A percentile compares a stretch with the other conserved stretches of the same genome.
Conservation (phyloP, 352 stramenopile species). For the Phytopythium aichiense region DNA sequence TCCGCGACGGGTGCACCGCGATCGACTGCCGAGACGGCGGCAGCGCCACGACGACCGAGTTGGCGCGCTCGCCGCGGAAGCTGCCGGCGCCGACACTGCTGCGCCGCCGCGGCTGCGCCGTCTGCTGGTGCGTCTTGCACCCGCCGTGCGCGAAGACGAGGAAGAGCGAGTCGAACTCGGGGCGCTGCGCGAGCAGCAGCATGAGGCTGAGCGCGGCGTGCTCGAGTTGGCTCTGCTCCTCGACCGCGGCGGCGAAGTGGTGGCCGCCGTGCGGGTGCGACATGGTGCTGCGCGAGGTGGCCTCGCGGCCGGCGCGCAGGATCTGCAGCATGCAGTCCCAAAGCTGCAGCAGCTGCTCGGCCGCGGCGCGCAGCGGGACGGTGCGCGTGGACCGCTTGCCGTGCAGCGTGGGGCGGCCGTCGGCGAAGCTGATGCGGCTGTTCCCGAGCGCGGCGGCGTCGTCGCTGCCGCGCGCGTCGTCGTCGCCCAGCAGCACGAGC, state of each 20-base stretch:
- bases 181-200: slow-evolving; percentile 35
- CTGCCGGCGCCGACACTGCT: slow-evolving; percentile 4
- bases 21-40: slow-evolving; percentile 4
- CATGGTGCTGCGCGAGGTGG: slow-evolving; percentile 24
- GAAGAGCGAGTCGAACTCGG: slow-evolving; percentile 56
- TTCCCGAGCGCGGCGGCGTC: background rate
- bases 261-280: slow-evolving; percentile 14
- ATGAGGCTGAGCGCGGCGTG: slow-evolving; percentile 32
- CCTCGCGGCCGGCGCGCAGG: slow-evolving; percentile 22
- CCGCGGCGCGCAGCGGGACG: slow-evolving; percentile 29
- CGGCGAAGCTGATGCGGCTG: slow-evolving; percentile 10
- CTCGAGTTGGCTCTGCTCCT: slow-evolving; percentile 32
- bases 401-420: slow-evolving; percentile 22
- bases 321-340: slow-evolving; percentile 56
- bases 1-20: slow-evolving; percentile 12
- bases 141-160: slow-evolving; percentile 42
- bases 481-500: slow-evolving; percentile 25
- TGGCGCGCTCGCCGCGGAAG: slow-evolving; percentile 4
- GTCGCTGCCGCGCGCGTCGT: slow-evolving; percentile 11
- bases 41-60: slow-evolving; percentile 7
- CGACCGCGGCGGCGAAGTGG: slow-evolving; percentile 11
- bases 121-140: slow-evolving; percentile 44
- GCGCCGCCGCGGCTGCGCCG: slow-evolving; percentile 13
- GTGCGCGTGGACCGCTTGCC: slow-evolving; percentile 24
- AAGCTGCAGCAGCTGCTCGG: slow-evolving; percentile 46